Percentiles rank a stretch among this genome's conserved stretches.
Conservation (phyloP, 179 eudicot species). For the Silene noctiflora region DNA sequence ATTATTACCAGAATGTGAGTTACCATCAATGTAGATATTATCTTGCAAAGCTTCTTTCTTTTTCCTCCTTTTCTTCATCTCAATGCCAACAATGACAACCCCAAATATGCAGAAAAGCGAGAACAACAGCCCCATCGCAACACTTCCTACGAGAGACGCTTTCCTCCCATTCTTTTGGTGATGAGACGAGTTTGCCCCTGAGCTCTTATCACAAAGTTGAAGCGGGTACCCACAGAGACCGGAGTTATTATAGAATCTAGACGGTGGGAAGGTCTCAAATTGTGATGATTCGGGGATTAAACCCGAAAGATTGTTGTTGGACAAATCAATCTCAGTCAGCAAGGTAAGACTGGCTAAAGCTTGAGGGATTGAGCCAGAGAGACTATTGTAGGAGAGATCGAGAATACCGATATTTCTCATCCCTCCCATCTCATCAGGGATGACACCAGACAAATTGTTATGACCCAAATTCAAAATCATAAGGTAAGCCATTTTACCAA, state of each 20-base stretch:
- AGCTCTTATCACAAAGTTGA: constrained; percentile 34
- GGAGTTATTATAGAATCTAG: constrained; percentile 58
- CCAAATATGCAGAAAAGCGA: constrained; percentile 73
- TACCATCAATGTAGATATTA: constrained; percentile 47
- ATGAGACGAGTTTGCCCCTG: constrained; percentile 26
- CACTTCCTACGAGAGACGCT: constrained; percentile 69
- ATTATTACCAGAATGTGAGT: constrained; percentile 44
- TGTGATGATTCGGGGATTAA: constrained; percentile 73
- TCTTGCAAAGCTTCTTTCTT: constrained; percentile 45
- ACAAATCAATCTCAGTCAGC: constrained; percentile 65
- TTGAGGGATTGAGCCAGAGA: constrained; percentile 66
- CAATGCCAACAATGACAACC: constrained; percentile 51
- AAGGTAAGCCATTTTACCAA: constrained; percentile 70
- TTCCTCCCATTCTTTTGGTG: constrained; percentile 43
- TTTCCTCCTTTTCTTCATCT: constrained; percentile 63
- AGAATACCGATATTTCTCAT: constrained; percentile 66
- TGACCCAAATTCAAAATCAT: constrained; percentile 71
- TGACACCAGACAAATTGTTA: constrained; percentile 68
- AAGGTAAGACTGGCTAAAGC: constrained; percentile 52
- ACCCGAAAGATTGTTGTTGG: constrained; percentile 67
- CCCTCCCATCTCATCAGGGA: constrained; percentile 67
- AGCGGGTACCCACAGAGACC: constrained; percentile 91
- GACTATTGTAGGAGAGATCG: constrained; percentile 65
- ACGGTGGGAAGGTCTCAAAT: constrained; percentile 66
- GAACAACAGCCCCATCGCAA: constrained; percentile 74